A percentile compares a stretch with the other conserved stretches of the same genome.
Conservation (phyloP, 2,329 filamentous ascomycete species). For the Paecilomyces dactylethromorphus region DNA sequence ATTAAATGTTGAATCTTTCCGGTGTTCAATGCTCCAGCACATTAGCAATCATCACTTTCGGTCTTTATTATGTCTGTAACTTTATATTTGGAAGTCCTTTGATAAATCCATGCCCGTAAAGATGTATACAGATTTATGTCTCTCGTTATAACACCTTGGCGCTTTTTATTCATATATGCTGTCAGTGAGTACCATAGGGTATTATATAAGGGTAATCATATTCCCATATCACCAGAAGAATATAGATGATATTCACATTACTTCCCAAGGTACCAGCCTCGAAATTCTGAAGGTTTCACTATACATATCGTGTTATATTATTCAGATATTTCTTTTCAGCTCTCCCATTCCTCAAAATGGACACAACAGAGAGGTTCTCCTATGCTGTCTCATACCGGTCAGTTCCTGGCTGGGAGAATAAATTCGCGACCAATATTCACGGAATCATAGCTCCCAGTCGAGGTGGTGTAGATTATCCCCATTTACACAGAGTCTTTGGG, state of each 20-base stretch:
- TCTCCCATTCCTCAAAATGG: background rate
- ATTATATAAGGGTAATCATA: background rate
- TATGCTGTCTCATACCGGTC: background rate
- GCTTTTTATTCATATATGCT: background rate
- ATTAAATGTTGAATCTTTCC: too few relatives aligned
- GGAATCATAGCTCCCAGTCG: background rate
- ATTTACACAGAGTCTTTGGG: background rate
- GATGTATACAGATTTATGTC: background rate
- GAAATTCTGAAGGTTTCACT: background rate
- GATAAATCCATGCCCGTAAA: too few relatives aligned
- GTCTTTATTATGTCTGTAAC: too few relatives aligned
- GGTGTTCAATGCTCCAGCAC: too few relatives aligned
- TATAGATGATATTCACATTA: background rate
- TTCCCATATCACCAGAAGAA: background rate
- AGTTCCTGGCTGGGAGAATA: background rate
- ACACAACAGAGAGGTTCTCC: background rate
- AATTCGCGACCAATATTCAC: background rate
- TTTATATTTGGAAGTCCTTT: too few relatives aligned
- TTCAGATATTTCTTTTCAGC: background rate
- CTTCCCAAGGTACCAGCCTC: background rate
- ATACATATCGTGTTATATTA: background rate
- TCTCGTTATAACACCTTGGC: background rate
- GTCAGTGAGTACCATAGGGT: background rate
- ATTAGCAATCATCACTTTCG: too few relatives aligned
- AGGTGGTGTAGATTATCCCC: background rate